Evolutionary conservation across 768 basidiomycete species (phyloP).

Genomic region (Mycena vitilis): DNA sequence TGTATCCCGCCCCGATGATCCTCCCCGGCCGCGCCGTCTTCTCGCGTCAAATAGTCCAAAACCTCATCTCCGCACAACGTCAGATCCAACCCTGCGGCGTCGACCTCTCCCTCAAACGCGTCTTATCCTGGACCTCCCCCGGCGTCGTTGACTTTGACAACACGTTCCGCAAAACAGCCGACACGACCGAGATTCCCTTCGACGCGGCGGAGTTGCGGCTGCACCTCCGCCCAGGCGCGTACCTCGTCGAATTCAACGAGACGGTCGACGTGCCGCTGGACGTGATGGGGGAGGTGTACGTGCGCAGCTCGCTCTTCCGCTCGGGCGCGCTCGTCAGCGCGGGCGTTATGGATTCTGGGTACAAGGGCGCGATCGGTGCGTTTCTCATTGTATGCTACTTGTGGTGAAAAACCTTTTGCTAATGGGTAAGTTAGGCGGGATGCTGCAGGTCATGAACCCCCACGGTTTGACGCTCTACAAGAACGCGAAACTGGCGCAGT

Average conservation of each 20-base stretch:
- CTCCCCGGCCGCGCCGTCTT: constrained; percentile 10
- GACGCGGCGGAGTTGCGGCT: neutral
- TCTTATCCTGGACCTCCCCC: constrained; percentile 26
- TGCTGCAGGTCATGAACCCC: constrained; percentile 32
- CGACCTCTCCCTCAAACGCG: constrained; percentile 26
- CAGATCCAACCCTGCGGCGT: constrained; percentile 37
- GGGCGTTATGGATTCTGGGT: constrained; percentile 31
- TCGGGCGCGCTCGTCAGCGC: constrained; percentile 32
- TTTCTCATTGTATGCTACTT: neutral
- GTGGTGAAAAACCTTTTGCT: too few relatives aligned
- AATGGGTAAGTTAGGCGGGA: too few relatives aligned
- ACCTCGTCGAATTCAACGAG: constrained; percentile 40
- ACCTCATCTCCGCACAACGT: constrained; percentile 10
- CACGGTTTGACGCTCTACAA: constrained; percentile 30
- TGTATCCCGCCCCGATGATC: constrained; percentile 4
- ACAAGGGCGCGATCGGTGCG: too few relatives aligned
- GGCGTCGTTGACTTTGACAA: constrained; percentile 36
- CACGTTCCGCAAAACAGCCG: constrained; percentile 26
- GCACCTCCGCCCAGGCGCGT: constrained; percentile 26
- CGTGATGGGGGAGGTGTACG: constrained; percentile 35
- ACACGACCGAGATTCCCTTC: constrained; percentile 28
- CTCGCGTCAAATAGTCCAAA: constrained; percentile 18
- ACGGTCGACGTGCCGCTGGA: constrained; percentile 32
- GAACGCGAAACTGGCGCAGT: constrained; percentile 18
- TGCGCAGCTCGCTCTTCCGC: constrained; percentile 36